A percentile compares a stretch with the other conserved stretches of the same genome.
phyloP scores from a whole-genome alignment of 169 alveolate genomes.

The Eimeria brunetti region DNA sequence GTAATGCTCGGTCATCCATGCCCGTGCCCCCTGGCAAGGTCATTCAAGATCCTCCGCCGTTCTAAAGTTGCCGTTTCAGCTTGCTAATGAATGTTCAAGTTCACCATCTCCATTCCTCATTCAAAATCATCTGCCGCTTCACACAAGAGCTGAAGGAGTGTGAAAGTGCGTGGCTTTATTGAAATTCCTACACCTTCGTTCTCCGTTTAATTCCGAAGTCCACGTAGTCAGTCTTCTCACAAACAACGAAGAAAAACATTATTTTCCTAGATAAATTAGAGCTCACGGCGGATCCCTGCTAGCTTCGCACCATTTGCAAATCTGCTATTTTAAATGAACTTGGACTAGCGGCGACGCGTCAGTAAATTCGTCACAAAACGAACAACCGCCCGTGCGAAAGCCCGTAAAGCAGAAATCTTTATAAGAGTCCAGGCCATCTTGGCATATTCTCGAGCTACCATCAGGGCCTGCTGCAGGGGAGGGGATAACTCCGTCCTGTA shows the following conservation, averaged over 20 bases:
- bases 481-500: not conserved
- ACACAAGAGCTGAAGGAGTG: not conserved
- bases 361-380: conserved; percentile 16
- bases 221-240: not conserved
- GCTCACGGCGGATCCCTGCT: too few species aligned
- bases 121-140: not conserved
- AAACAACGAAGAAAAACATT: not conserved
- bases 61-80: not conserved
- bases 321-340: not conserved
- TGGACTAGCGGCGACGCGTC: conserved; percentile 41
- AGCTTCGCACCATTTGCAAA: not conserved
- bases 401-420: conserved; percentile 38
- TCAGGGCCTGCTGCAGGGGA: conserved; percentile 15
- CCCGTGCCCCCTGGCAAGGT: not conserved
- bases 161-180: not conserved
- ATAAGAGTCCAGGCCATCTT: conserved; percentile 20
- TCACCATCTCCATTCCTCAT: not conserved
- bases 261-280: not conserved
- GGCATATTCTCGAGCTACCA: conserved; percentile 52
- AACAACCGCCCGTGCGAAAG: conserved; percentile 51
- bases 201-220: not conserved
- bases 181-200: not conserved
- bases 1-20: not conserved
- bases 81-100: not conserved
- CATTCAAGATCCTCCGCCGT: not conserved